Evolutionary conservation across 2,329 filamentous ascomycete genomes (phyloP), one percentile per base, ranked within the genome.

Genomic region (Aspergillus aculeatinus): DNA sequence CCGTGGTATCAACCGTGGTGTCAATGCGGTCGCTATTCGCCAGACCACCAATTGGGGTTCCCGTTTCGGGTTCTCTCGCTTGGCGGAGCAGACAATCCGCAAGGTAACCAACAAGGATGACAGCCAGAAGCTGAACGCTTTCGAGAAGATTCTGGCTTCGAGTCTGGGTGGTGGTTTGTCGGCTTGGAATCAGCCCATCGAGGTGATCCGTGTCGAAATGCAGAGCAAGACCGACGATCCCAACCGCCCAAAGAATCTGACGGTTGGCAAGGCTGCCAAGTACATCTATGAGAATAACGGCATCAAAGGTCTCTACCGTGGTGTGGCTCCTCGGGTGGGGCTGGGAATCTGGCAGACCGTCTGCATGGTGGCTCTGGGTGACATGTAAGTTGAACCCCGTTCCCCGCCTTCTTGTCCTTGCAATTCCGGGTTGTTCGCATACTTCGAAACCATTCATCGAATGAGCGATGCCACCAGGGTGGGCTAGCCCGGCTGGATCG

Each of bases 31-130:
- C 61, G 95, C 95, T 67, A 97, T 99, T 76, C 89, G 95, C 72
- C 95, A 99, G 83, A 97, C 97, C 84, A 98, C 95, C 77, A 99
- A 99, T 85, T 99, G 95, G 95, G 95, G 95, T 64, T 94, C 89
- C 50, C 89, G 95, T 65, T 99, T 99, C 79, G 95, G 95, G 77
- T 86, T 99, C 67, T 93, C 90, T 69, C 89, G 95, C 76, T 86
- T 97, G 68, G 92, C 92, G 57, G 95, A 99, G 84, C 87, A 88
- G 69, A 89, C 90, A 64, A 98, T 99, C 76, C 89, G 93, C 72
- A 85, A 80, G 62, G 73, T 84, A 60, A 94, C 89, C 42, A 85
- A 87, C 76, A 98, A 99, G 85, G 85, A 88, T 66, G 82, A 94
- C 12, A 83, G 83, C 67, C 87, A 94, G 76, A 92, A 91, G 82